phyloP scores from a whole-genome alignment of 768 basidiomycete species.

The Phylloporus sp. region DNA sequence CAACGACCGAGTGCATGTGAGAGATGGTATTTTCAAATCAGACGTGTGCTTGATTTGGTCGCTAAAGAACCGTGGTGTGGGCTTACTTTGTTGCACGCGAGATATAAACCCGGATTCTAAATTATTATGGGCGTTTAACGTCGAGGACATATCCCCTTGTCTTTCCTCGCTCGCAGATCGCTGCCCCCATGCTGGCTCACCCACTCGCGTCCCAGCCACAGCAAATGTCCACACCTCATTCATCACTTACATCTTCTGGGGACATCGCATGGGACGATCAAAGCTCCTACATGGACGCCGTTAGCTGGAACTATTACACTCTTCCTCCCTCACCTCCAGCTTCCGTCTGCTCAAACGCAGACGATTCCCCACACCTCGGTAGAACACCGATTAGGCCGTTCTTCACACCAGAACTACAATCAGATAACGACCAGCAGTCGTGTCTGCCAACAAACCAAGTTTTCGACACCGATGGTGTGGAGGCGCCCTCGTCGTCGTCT shows the following conservation, averaged over 20 bases:
- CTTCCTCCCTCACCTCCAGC: slow-evolving; percentile 47
- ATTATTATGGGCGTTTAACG: slow-evolving; percentile 16
- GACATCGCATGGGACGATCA: slow-evolving; percentile 50
- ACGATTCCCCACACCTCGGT: slow-evolving; percentile 45
- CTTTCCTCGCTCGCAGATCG: slow-evolving; percentile 9
- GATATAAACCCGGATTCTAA: slow-evolving; percentile 29
- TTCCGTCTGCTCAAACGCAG: slow-evolving; percentile 42
- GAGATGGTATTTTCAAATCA: slow-evolving; percentile 31
- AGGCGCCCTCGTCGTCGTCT: slow-evolving; percentile 33
- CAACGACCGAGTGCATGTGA: slow-evolving; percentile 31
- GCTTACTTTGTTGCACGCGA: slow-evolving; percentile 27
- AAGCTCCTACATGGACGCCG: slow-evolving; percentile 37
- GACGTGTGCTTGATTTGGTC: slow-evolving; percentile 33
- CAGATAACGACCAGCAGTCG: slow-evolving; percentile 45
- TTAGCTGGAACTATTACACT: slow-evolving; percentile 48
- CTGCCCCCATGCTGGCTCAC: slow-evolving; percentile 11
- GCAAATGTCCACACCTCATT: slow-evolving; percentile 49
- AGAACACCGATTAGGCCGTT: slow-evolving; percentile 51
- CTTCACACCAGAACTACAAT: slow-evolving; percentile 40
- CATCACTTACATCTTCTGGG: slow-evolving; percentile 46
- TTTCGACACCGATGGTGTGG: slow-evolving; percentile 49
- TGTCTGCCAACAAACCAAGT: slow-evolving; percentile 72
- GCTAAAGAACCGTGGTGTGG: slow-evolving; percentile 23
- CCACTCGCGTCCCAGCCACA: slow-evolving; percentile 23
- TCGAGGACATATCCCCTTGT: slow-evolving; percentile 18